Conservation (phyloP, 2,329 filamentous ascomycete genomes). For the Penicillium sp. region DNA sequence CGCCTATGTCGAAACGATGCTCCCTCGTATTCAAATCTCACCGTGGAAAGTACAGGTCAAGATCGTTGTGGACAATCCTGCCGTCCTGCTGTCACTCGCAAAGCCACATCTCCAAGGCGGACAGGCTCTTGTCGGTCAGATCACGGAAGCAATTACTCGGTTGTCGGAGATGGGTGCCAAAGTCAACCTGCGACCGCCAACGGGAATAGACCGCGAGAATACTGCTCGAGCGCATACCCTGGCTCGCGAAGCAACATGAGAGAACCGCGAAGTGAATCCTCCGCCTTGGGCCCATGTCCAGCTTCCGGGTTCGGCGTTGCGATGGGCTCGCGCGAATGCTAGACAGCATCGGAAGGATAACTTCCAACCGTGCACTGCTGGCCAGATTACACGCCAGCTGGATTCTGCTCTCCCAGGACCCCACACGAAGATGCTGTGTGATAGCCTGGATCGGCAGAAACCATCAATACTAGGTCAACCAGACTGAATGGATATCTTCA, state of each 20-base stretch:
- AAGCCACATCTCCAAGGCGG: neutral
- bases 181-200: no score
- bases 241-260: no score
- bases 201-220: no score
- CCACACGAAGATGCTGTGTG: neutral
- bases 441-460: neutral
- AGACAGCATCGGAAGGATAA: neutral
- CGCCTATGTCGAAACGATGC: no score
- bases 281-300: neutral
- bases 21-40: no score
- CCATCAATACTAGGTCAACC: neutral
- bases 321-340: neutral
- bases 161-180: neutral
- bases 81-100: neutral
- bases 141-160: neutral
- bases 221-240: no score
- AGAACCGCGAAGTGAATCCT: neutral
- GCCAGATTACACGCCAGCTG: neutral
- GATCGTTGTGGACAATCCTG: neutral
- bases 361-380: neutral
- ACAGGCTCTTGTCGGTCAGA: neutral
- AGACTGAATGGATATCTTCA: neutral
- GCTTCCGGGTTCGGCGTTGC: neutral
- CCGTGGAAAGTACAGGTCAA: no score
- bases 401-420: neutral